These are phyloP conservation scores for Sergeia podlipaevii DNA, from an alignment of 208 protist species.

Conservation along the genomic window DNA sequence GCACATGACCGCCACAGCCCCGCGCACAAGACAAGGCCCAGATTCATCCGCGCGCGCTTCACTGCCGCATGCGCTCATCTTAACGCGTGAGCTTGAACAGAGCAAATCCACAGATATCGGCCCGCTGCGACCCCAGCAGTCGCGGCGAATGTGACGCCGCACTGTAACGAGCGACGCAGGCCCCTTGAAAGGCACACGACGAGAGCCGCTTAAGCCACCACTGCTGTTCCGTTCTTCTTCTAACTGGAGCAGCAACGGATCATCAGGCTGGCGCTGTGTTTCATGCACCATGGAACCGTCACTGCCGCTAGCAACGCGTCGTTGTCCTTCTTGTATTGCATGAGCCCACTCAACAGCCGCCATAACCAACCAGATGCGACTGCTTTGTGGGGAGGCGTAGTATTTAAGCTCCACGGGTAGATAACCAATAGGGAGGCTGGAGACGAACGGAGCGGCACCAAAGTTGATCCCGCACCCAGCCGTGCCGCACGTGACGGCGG, in stretches of 20 bases:
- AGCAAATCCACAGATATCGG: constrained; percentile 52
- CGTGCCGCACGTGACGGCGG: constrained; percentile 35
- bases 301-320: not conserved
- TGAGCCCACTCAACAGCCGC: constrained; percentile 29
- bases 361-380: constrained; percentile 57
- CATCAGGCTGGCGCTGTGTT: too few relatives aligned
- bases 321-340: not conserved
- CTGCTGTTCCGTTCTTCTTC: too few relatives aligned
- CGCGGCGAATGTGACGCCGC: not conserved
- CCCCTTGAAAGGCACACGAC: not conserved
- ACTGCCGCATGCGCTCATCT: constrained; percentile 21
- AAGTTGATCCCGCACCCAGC: constrained; percentile 82
- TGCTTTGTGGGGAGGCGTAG: constrained; percentile 38
- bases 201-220: too few relatives aligned
- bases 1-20: constrained; percentile 57
- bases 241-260: too few relatives aligned
- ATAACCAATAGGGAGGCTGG: constrained; percentile 43
- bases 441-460: constrained; percentile 62
- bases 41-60: constrained; percentile 45
- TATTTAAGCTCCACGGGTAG: constrained; percentile 73
- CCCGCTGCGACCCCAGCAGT: constrained; percentile 45
- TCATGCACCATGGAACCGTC: too few relatives aligned
- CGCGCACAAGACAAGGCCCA: constrained; percentile 51
- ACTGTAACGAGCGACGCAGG: not conserved
- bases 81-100: constrained; percentile 25